Evolutionary conservation across 805 yeast species (phyloP).

Genomic region (Starmerella riodocensis): DNA sequence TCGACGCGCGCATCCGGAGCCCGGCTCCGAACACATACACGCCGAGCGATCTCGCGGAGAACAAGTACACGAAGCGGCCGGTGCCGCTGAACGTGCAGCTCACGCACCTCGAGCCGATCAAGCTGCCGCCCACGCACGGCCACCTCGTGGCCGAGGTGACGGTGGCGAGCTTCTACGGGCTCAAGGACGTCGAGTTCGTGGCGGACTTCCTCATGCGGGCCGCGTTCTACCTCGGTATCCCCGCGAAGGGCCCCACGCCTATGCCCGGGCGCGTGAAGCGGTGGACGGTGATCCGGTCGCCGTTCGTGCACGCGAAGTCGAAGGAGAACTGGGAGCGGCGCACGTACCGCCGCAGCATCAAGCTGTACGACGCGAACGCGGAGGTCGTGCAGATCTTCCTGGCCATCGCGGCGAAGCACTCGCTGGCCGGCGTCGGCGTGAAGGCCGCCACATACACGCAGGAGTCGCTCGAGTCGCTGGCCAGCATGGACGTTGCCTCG

Average conservation of each 20-base stretch:
- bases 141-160: conserved; percentile 66
- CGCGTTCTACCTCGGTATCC: conserved; percentile 80
- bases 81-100: conserved; percentile 72
- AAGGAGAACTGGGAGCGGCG: conserved; percentile 88
- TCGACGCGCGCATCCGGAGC: not conserved
- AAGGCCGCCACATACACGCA: conserved; percentile 52
- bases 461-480: conserved; percentile 37
- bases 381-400: conserved; percentile 75
- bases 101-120: conserved; percentile 67
- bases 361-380: conserved; percentile 72
- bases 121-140: conserved; percentile 53
- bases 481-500: conserved; percentile 19
- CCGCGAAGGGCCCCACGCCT: conserved; percentile 61
- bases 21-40: conserved; percentile 3
- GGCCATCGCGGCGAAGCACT: conserved; percentile 61
- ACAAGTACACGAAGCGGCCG: conserved; percentile 14
- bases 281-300: conserved; percentile 88
- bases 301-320: conserved; percentile 86
- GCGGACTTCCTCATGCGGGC: conserved; percentile 80
- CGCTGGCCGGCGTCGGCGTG: conserved; percentile 71
- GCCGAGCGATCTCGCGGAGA: conserved; percentile 3
- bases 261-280: conserved; percentile 61
- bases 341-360: conserved; percentile 62
- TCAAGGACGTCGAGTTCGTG: conserved; percentile 56
- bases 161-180: conserved; percentile 53